A percentile compares a stretch with the other conserved stretches of the same genome.
These are phyloP conservation scores for Penicillium cosmopolitanum DNA, from an alignment of 495 filamentous ascomycete genomes.

Conservation along the genomic window DNA sequence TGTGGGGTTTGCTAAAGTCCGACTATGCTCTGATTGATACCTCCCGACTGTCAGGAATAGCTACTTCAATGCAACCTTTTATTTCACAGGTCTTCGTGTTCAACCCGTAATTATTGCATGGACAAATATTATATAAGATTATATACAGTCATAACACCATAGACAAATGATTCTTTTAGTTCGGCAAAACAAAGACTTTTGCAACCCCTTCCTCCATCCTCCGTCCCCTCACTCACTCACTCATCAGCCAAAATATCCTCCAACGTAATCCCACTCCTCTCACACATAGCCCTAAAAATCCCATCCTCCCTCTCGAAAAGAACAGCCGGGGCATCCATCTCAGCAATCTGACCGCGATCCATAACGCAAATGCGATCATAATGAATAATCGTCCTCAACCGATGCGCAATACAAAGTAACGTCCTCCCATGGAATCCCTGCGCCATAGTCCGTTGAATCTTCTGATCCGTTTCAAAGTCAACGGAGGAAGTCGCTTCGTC, in stretches of 20 bases:
- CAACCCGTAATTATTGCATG: too few relatives aligned
- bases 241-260: constrained; percentile 58
- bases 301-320: constrained; percentile 70
- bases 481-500: constrained; percentile 94
- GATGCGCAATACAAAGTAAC: constrained; percentile 92
- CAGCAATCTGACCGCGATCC: constrained; percentile 84
- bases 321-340: constrained; percentile 74
- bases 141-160: too few relatives aligned
- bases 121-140: too few relatives aligned
- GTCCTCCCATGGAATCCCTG: constrained; percentile 87
- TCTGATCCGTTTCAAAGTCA: constrained; percentile 94
- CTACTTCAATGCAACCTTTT: too few relatives aligned
- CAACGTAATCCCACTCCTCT: constrained; percentile 77
- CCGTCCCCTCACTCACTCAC: constrained; percentile 12
- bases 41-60: too few relatives aligned
- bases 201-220: not conserved
- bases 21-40: too few relatives aligned
- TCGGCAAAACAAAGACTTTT: not conserved
- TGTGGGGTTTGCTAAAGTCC: too few relatives aligned
- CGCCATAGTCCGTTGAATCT: constrained; percentile 91
- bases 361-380: constrained; percentile 97
- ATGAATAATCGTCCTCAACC: constrained; percentile 86
- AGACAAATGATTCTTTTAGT: too few relatives aligned
- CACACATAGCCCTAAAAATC: constrained; percentile 92
- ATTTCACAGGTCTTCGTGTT: too few relatives aligned